Evolutionary conservation across 805 yeast genomes (phyloP).

Genomic region (Sugiyamaella boreocaroliniensis): DNA sequence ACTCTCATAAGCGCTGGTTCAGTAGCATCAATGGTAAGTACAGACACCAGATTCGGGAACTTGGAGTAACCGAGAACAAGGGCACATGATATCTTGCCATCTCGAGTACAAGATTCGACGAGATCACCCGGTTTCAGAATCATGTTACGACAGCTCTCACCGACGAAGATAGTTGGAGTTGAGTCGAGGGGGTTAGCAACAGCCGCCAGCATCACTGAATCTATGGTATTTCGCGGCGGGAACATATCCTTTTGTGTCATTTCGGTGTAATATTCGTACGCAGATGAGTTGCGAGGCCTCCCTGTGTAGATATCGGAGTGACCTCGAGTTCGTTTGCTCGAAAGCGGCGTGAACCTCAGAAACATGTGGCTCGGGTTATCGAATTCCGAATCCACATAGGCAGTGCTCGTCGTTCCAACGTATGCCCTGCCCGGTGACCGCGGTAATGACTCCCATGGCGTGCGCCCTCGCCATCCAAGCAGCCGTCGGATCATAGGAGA

Average conservation of each 20-base stretch:
- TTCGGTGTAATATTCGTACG: conserved; percentile 3
- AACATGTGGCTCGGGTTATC: conserved; percentile 1
- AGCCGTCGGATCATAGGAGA: too few species aligned
- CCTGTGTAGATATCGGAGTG: conserved; percentile 7
- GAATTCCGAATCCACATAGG: background rate
- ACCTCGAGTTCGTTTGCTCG: background rate
- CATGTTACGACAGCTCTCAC: background rate
- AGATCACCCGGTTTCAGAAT: conserved; percentile 8
- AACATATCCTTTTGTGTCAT: background rate
- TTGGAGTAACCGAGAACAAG: background rate
- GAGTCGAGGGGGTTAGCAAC: background rate
- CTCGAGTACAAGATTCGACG: conserved; percentile 9
- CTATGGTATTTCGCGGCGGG: background rate
- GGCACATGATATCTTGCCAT: conserved; percentile 12
- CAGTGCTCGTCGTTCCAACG: background rate
- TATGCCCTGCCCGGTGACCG: too few species aligned
- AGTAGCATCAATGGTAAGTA: conserved; percentile 9
- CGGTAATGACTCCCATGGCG: too few species aligned
- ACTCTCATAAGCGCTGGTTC: background rate
- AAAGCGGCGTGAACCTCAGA: conserved; percentile 9
- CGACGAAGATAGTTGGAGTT: background rate
- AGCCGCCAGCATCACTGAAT: background rate
- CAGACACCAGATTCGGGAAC: background rate
- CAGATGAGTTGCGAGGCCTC: conserved; percentile 4
- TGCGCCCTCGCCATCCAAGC: too few species aligned